Evolutionary conservation across 345 rosid genomes (phyloP).

Genomic region (Firmiana major): DNA sequence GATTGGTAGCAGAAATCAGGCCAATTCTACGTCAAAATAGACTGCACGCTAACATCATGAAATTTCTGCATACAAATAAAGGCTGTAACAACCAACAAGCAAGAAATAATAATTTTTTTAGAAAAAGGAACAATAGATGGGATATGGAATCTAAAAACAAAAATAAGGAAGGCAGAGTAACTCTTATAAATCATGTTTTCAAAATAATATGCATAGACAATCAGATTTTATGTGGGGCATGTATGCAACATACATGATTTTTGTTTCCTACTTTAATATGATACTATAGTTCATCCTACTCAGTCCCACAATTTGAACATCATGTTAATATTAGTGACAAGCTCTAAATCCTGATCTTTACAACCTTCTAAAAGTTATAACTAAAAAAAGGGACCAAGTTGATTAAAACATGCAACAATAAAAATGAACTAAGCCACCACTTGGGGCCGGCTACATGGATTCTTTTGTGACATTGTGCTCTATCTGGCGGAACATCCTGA

Average conservation of each 20-base stretch:
- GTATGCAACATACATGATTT: background rate
- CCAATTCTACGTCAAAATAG: background rate
- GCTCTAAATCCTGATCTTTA: background rate
- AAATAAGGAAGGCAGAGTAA: background rate
- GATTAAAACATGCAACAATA: background rate
- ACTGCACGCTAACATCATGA: constrained; percentile 5
- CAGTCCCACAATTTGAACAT: background rate
- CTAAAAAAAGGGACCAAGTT: background rate
- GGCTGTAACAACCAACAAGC: background rate
- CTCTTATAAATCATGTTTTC: background rate
- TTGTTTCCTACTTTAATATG: background rate
- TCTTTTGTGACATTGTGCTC: background rate
- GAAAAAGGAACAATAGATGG: background rate
- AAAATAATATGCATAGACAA: background rate
- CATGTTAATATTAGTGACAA: background rate
- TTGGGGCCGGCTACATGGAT: background rate
- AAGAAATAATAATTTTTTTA: background rate
- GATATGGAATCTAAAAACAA: background rate
- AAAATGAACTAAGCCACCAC: background rate
- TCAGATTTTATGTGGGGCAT: background rate
- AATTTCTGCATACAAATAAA: constrained; percentile 4
- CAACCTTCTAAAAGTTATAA: background rate
- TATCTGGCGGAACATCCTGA: background rate
- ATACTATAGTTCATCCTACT: background rate
- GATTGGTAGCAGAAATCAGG: constrained; percentile 8